Evolutionary conservation across 2,329 filamentous ascomycete genomes (phyloP), one percentile per base, ranked within the genome.

Genomic region (Helotiales sp.): DNA sequence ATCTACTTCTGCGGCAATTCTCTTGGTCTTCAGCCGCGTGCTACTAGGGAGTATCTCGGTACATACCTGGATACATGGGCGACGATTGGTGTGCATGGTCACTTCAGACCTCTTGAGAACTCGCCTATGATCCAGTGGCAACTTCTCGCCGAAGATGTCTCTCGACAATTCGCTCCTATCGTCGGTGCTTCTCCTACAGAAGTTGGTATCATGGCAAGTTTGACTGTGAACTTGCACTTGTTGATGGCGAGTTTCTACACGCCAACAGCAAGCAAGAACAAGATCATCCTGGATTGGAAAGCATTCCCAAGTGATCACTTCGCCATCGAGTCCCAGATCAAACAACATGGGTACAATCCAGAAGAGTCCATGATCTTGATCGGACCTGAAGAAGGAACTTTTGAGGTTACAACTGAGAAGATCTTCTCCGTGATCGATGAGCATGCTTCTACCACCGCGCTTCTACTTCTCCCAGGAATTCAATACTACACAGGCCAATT

Each of bases 1-100:
- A 89, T 93, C 67, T 97, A 97, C 79, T 89, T 97, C 70, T 95
- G 93, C 72, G 94, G 94, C 65, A 97, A 97, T 81, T 97, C 93
- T 0, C 85, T 97, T 1, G 93, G 93, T 43, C 86, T 95, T 3
- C 93, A 97, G 78, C 93, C 94, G 52, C 88, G 86, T 69, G 85
- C 86, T 15, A 89, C 90, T 0, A 83, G 86, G 20, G 81, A 84
- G 17, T 89, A 92, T 69, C 80, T 97, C 69, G 82, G 89, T 54
- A 85, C 88, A 5, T 93, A 96, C 72, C 85, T 97, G 0, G 86
- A 91, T 69, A 93, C 92, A 3, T 97, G 94, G 93, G 90, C 90
- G 0, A 90, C 89, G 0, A 91, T 96, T 71, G 93, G 91, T 20
- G 93, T 97, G 24, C 89, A 91, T 47, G 93, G 93, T 0, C 93